Percentiles rank a stretch among this genome's conserved stretches.
These are phyloP conservation scores for Fagopyrum esculentum DNA, from an alignment of 148 eudicot genomes.

Conservation along the genomic window DNA sequence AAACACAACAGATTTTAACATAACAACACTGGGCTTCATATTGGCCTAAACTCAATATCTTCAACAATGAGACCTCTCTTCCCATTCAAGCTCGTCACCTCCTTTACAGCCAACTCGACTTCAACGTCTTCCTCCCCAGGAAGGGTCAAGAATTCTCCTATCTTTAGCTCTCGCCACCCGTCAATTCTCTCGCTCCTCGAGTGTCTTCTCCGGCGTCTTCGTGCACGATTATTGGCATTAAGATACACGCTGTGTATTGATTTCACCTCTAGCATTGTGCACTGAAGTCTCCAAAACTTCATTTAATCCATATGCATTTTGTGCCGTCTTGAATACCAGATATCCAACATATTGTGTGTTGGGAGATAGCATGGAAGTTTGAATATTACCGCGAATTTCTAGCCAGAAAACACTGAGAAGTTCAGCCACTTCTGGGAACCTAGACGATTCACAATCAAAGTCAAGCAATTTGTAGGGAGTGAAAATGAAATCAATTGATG, in stretches of 20 bases:
- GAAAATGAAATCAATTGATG: not conserved
- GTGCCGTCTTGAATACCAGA: slow-evolving; percentile 26
- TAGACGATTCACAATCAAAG: not conserved
- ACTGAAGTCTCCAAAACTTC: not conserved
- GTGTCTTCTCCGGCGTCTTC: too few relatives aligned
- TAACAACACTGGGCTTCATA: too few relatives aligned
- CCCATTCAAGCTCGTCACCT: not conserved
- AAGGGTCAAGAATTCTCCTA: not conserved
- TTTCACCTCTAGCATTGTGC: not conserved
- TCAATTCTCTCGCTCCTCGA: not conserved
- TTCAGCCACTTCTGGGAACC: slow-evolving; percentile 36
- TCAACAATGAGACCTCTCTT: not conserved
- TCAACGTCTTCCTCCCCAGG: not conserved
- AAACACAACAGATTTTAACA: too few relatives aligned
- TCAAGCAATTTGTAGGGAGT: not conserved
- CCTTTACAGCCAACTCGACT: not conserved
- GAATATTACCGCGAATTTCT: slow-evolving; percentile 30
- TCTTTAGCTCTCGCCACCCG: not conserved
- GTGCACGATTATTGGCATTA: too few relatives aligned
- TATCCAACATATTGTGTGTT: slow-evolving; percentile 27
- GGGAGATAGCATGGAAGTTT: slow-evolving; percentile 19
- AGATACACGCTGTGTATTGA: not conserved
- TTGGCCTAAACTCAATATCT: not conserved
- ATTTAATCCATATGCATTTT: slow-evolving; percentile 11
- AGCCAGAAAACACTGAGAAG: slow-evolving; percentile 32